Percentiles rank a stretch among this genome's conserved stretches.
Conservation (phyloP, 2,329 filamentous ascomycete species). For the Dactylellina drechsleri region DNA sequence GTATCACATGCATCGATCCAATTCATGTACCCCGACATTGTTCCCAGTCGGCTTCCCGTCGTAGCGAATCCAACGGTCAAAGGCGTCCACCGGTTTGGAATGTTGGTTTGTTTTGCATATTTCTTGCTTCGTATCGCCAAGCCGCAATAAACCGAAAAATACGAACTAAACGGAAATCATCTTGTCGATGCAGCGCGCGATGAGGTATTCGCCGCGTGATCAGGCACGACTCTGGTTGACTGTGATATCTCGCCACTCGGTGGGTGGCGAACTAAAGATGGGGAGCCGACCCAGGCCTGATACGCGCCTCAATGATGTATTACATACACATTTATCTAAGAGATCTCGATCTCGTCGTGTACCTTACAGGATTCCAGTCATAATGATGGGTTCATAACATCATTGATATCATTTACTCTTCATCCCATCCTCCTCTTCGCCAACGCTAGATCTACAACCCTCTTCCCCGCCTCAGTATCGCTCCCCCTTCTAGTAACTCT, state of each 20-base stretch:
- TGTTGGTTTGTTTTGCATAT: background rate
- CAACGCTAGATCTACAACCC: slow-evolving; percentile 59
- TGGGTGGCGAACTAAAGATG: background rate
- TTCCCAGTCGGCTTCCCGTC: slow-evolving; percentile 27
- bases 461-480: slow-evolving; percentile 60
- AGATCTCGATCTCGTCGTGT: too few relatives aligned
- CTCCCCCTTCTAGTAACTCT: slow-evolving; percentile 57
- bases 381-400: background rate
- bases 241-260: background rate
- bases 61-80: slow-evolving; percentile 28
- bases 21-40: background rate
- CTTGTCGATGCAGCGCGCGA: too few relatives aligned
- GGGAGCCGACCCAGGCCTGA: background rate
- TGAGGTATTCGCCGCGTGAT: too few relatives aligned
- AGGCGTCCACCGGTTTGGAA: background rate
- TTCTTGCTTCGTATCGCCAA: slow-evolving; percentile 26
- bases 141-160: slow-evolving; percentile 36
- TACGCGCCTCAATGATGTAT: background rate
- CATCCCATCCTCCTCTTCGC: slow-evolving; percentile 40
- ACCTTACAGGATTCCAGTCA: background rate
- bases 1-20: slow-evolving; percentile 17
- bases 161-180: slow-evolving; percentile 11
- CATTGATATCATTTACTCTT: background rate
- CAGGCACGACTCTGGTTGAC: background rate
- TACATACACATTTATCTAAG: too few relatives aligned